Base-by-base conservation (phyloP, 805 yeast species). In the Pichia nanzhaoensis region DNA sequence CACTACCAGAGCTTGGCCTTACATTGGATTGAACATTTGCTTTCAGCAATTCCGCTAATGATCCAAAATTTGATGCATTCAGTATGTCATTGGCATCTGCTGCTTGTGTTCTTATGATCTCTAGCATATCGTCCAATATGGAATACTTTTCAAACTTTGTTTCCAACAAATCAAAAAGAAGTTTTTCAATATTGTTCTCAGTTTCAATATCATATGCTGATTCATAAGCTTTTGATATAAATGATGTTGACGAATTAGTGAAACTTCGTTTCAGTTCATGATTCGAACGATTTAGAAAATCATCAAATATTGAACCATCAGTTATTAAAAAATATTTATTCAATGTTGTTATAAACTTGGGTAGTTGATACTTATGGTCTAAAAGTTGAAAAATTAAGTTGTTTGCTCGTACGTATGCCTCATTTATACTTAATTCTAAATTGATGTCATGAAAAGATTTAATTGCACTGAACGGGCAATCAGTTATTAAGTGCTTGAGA, bases 391-490 rank as follows among this genome's bases (percentile, higher is more conserved):
- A 59, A 17, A 88, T 67, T 19, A 78, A 57, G 27, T 63, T 64
- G 59, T 89, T 90, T 0, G 97, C 89, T 34, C 82, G 67, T 9
- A 66, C 55, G 53, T 84, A 87, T 34, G 85, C 83, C 19, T 71
- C 69, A 39, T 78, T 71, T 16, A 91, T 69, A 38, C 73, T 75
- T 20, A 78, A 58, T 36, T 74, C 70, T 21, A 90, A 35, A 27
- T 57, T 55, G 47, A 58, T 50, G 58, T 69, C 59, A 47, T 64
- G 63, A 47, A 66, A 34, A 33, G 59, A 58, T 37, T 36, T 22
- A 16, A 58, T 47, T 13, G 40, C 41, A n/a, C 34, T 22, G n/a
- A 32, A 37, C 4, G 30, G 21, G 34, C 27, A 18, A 0, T 46
- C 37, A 3, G 27, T n/a, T 3, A 39, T 45, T 5, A 27, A 13